Conservation (phyloP, 257 asterid genomes). For the Coffea eugenioides region DNA sequence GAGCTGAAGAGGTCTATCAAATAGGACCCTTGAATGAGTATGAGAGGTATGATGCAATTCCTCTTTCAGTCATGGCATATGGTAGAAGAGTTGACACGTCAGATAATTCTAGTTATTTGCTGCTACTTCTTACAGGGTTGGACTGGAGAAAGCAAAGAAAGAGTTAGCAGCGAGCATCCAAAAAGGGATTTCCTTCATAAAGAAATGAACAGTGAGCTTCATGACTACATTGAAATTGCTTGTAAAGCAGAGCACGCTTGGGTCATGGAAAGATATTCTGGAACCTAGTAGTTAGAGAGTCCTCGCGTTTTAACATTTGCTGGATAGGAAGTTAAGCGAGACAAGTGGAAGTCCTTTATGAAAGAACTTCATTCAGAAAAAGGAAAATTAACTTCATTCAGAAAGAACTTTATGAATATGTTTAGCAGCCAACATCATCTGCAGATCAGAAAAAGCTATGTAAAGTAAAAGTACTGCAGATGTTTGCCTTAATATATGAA, state of each 20-base stretch:
- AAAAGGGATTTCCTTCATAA: slow-evolving; percentile 78
- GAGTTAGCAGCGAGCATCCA: slow-evolving; percentile 71
- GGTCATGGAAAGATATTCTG: not conserved
- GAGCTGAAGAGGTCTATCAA: slow-evolving; percentile 83
- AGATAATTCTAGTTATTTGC: not conserved
- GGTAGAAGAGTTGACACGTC: not conserved
- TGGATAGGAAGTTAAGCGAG: not conserved
- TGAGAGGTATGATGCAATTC: slow-evolving; percentile 53
- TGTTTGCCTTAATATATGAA: not conserved
- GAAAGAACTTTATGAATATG: not conserved
- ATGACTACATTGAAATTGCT: not conserved
- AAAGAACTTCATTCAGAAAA: no score
- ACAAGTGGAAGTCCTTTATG: not conserved
- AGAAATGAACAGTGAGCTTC: slow-evolving; percentile 33
- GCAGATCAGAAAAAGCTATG: not conserved
- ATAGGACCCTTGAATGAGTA: slow-evolving; percentile 76
- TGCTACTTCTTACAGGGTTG: slow-evolving; percentile 40
- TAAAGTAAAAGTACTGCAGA: not conserved
- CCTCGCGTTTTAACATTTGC: not conserved
- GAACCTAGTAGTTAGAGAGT: not conserved
- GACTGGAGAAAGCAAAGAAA: slow-evolving; percentile 79
- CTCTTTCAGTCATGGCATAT: no score
- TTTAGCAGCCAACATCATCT: not conserved
- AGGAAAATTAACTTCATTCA: not conserved
- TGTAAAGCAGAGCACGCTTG: not conserved